phyloP scores from a whole-genome alignment of 768 basidiomycete genomes.

The Filobasidium wieringae region DNA sequence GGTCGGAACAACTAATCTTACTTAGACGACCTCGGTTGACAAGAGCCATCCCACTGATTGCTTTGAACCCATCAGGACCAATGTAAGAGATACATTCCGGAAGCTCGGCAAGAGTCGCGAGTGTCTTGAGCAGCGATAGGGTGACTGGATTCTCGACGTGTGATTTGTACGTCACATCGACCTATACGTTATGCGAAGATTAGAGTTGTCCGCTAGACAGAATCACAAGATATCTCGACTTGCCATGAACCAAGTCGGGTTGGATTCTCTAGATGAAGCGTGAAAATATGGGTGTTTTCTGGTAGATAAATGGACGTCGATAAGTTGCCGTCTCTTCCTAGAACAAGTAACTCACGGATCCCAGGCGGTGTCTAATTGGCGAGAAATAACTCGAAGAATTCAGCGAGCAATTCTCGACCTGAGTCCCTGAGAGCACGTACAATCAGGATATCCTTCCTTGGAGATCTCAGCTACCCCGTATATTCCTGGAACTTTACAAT shows the following conservation, averaged over 20 bases:
- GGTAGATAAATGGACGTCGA: neutral
- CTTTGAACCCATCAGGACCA: constrained; percentile 49
- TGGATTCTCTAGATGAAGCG: constrained; percentile 55
- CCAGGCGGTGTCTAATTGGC: constrained; percentile 67
- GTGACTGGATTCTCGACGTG: constrained; percentile 65
- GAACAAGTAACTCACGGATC: constrained; percentile 50
- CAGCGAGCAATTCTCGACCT: neutral
- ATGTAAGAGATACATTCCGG: constrained; percentile 58
- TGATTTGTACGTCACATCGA: constrained; percentile 46
- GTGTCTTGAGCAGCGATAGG: constrained; percentile 56
- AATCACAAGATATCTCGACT: constrained; percentile 43
- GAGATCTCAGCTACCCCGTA: constrained; percentile 48
- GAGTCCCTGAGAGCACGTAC: constrained; percentile 44
- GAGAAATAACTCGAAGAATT: neutral
- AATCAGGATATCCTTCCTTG: constrained; percentile 79
- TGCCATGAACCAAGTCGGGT: constrained; percentile 91
- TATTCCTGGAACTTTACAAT: constrained; percentile 32
- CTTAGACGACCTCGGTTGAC: constrained; percentile 71
- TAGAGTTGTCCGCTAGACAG: neutral
- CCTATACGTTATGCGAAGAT: constrained; percentile 6
- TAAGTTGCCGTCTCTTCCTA: neutral
- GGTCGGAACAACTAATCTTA: constrained; percentile 8
- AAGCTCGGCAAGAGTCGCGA: constrained; percentile 44
- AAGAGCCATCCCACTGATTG: constrained; percentile 57
- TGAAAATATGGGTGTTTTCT: constrained; percentile 54